Percentiles rank a stretch among this genome's conserved stretches.
Conservation (phyloP, 257 asterid species). For the Nyctanthes arbortristis region DNA sequence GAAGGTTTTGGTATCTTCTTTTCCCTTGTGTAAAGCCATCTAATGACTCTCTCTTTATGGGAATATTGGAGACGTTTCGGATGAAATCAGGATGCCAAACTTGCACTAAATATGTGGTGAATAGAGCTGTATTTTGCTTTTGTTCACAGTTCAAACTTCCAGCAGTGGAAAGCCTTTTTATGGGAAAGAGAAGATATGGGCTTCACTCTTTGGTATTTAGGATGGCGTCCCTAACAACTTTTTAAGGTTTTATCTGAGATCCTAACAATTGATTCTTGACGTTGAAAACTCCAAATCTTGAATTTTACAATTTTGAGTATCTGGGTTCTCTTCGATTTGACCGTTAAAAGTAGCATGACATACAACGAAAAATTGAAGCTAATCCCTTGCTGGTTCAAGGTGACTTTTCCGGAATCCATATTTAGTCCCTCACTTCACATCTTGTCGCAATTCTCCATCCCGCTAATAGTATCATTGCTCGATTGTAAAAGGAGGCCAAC, state of each 20-base stretch:
- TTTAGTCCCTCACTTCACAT: too few relatives aligned
- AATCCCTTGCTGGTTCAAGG: too few relatives aligned
- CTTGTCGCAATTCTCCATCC: too few relatives aligned
- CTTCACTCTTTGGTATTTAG: not conserved
- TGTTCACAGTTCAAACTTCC: not conserved
- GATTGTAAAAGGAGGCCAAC: too few relatives aligned
- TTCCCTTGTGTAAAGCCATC: constrained; percentile 38
- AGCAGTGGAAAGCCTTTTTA: not conserved
- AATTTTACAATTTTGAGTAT: too few relatives aligned
- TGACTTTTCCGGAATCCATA: too few relatives aligned
- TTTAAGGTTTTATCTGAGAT: not conserved
- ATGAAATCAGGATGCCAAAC: not conserved
- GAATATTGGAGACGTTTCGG: not conserved
- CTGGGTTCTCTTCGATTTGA: too few relatives aligned
- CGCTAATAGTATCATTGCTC: too few relatives aligned
- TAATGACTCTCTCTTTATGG: too few relatives aligned
- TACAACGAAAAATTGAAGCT: too few relatives aligned
- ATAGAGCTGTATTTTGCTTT: not conserved
- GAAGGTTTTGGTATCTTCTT: constrained; percentile 69
- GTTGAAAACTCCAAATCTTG: not conserved
- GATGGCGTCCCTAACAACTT: not conserved
- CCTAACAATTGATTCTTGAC: not conserved
- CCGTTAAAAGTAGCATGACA: too few relatives aligned
- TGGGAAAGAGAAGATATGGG: not conserved
- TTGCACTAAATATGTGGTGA: not conserved